Evolutionary conservation across 2,329 filamentous ascomycete genomes (phyloP).

Genomic region (Cladobotryum mycophilum): DNA sequence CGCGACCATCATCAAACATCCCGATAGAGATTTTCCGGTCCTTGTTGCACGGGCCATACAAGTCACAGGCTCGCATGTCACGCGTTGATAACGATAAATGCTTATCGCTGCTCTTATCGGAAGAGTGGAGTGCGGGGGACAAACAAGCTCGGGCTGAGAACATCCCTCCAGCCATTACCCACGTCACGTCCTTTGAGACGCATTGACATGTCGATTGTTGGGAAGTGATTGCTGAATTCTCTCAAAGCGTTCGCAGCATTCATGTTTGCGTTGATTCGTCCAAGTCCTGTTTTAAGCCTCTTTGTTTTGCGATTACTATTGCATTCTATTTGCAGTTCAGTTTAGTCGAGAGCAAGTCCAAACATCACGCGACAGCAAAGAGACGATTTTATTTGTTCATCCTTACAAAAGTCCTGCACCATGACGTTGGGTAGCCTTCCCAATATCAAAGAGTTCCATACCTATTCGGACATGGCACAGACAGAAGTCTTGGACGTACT

Average conservation of each 20-base stretch:
- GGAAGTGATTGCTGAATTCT: no score
- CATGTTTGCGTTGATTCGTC: no score
- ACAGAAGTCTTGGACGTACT: conserved; percentile 63
- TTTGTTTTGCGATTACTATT: no score
- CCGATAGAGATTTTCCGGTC: conserved; percentile 20
- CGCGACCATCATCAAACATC: conserved; percentile 9
- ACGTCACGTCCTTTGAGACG: no score
- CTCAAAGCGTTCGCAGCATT: no score
- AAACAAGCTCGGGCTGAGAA: background rate
- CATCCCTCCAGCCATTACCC: no score
- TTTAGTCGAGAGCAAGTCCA: no score
- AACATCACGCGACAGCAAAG: no score
- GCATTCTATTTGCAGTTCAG: no score
- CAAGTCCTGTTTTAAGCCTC: no score
- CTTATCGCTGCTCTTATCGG: conserved; percentile 25
- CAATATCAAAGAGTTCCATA: conserved; percentile 47
- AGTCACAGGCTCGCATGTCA: background rate
- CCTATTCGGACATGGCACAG: conserved; percentile 49
- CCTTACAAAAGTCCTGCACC: background rate
- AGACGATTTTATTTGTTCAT: no score
- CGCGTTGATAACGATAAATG: conserved; percentile 8
- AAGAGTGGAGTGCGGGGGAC: conserved; percentile 10
- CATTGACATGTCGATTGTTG: no score
- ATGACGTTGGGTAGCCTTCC: conserved; percentile 41
- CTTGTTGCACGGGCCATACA: conserved; percentile 8